Base-by-base conservation (phyloP, 1,139 yeast genomes). In the Kazachstania sp. region DNA sequence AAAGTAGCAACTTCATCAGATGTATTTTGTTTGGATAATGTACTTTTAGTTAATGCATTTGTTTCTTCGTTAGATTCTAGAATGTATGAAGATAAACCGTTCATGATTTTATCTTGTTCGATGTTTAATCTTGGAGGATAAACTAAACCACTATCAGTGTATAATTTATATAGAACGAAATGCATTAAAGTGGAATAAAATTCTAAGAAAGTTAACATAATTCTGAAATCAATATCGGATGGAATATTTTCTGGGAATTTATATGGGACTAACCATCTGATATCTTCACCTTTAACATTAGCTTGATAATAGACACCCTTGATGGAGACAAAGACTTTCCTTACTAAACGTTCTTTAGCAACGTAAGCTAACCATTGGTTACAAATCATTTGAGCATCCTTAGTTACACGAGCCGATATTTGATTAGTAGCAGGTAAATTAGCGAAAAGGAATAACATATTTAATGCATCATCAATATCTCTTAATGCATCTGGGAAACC, bases 281-380 rank as follows among this genome's bases (percentile, higher is more conserved):
- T 75, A 57, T 86, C 95, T 67, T 90, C 96, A 51, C 98, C 98
- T 65, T 78, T 81, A 42, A 92, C 81, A 52, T 68, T 78, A 37
- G 97, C 97, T 67, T 90, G 90, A 65, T 92, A 94, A 69, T 92
- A 92, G 23, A 90, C 95, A 70, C 99, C 99, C 69, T 94, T 92
- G 64, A 92, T 92, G 46, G 96, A 86, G 35, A 92, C 97, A 70
- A 92, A 92, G 9, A 90, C 96, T 66, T 92, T 92, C 58, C 83
- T 81, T 56, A 92, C 71, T 30, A 83, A 71, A 60, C 87, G 77
- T 64, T 90, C 95, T 60, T 82, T 81, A 20, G 97, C 90, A 54
- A 92, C 84, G 64, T 75, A 92, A 1, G 97, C 97, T 67, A 86
- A 76, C 97, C 98, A 92, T 67, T 92, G 96, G 67, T 86, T 86